phyloP scores from a whole-genome alignment of 176 grass and related monocot genomes.

The Ampelocalamus luodianensis region DNA sequence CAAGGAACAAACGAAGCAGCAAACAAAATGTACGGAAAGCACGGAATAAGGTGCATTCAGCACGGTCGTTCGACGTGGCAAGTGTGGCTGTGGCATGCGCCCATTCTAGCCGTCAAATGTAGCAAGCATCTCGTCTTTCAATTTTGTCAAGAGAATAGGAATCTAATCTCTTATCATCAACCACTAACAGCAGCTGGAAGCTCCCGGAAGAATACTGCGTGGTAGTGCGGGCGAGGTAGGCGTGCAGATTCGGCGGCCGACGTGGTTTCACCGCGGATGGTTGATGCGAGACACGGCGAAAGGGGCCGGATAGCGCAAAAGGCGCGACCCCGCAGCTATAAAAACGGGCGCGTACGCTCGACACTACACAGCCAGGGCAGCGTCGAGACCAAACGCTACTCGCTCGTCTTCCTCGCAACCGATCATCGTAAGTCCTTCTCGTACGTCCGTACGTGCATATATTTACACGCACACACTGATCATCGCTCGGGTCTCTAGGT shows the following conservation, averaged over 20 bases:
- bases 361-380: neutral
- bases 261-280: neutral
- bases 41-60: neutral
- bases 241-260: neutral
- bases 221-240: neutral
- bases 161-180: constrained; percentile 26
- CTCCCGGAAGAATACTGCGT: constrained; percentile 22
- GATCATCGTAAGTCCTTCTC: neutral
- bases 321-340: constrained; percentile 24
- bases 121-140: constrained; percentile 2
- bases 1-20: neutral
- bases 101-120: neutral
- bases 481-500: no score
- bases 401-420: neutral
- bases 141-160: constrained; percentile 23
- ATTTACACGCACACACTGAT: no score
- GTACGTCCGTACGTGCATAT: no score
- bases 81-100: neutral
- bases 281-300: constrained; percentile 31
- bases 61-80: constrained; percentile 20
- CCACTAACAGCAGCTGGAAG: constrained; percentile 5
- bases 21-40: neutral
- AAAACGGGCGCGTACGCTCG: neutral
- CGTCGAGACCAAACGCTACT: neutral
- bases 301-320: neutral